These are phyloP conservation scores for Magnaporthiopsis rhizophila DNA, from an alignment of 2,329 filamentous ascomycete genomes.

Conservation along the genomic window DNA sequence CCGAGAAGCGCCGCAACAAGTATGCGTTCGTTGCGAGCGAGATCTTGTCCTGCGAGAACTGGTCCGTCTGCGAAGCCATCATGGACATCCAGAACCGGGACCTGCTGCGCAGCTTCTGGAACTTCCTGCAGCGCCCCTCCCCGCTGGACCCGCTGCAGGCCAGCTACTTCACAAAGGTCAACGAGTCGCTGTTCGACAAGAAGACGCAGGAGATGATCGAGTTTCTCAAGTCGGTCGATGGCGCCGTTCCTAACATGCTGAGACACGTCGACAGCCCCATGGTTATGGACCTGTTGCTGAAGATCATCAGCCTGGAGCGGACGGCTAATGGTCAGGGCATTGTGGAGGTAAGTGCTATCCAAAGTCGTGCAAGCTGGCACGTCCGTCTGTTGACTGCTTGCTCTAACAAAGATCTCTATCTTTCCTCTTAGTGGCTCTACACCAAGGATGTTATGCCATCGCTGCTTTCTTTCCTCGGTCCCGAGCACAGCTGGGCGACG, in stretches of 20 bases:
- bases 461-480: constrained; percentile 77
- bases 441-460: constrained; percentile 80
- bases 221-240: constrained; percentile 75
- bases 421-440: constrained; percentile 68
- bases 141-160: constrained; percentile 89
- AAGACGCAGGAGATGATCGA: constrained; percentile 97
- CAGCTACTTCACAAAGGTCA: constrained; percentile 97
- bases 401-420: constrained; percentile 8
- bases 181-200: constrained; percentile 93
- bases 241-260: constrained; percentile 76
- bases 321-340: constrained; percentile 85
- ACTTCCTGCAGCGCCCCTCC: constrained; percentile 74
- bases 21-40: constrained; percentile 93
- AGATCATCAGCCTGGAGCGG: constrained; percentile 94
- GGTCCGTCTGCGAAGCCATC: constrained; percentile 90
- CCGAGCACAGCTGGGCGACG: constrained; percentile 78
- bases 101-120: constrained; percentile 80
- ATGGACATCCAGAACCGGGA: constrained; percentile 64
- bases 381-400: neutral
- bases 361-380: constrained; percentile 52
- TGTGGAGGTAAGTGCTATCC: constrained; percentile 63
- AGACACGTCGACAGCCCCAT: constrained; percentile 95
- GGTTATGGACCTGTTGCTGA: constrained; percentile 94
- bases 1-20: constrained; percentile 84
- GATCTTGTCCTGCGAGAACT: constrained; percentile 89